Evolutionary conservation across 768 basidiomycete genomes (phyloP).

Genomic region (Leccinellum rugosiceps): DNA sequence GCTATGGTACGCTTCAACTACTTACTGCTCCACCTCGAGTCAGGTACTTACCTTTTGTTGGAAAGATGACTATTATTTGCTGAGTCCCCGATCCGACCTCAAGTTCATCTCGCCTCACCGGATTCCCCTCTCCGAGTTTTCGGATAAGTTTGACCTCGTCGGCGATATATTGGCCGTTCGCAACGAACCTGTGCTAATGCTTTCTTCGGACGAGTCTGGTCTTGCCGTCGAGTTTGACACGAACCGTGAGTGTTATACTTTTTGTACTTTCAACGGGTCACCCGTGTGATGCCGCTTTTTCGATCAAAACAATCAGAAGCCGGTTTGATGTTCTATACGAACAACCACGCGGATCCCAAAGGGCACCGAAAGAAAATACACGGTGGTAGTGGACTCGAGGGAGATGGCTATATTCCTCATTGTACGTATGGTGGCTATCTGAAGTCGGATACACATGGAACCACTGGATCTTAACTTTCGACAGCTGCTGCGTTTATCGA

Average conservation of each 20-base stretch:
- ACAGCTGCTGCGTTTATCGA: slow-evolving; percentile 64
- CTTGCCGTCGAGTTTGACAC: slow-evolving; percentile 59
- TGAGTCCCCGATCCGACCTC: slow-evolving; percentile 38
- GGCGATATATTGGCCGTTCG: slow-evolving; percentile 30
- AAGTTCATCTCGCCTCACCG: slow-evolving; percentile 43
- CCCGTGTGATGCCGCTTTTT: background rate
- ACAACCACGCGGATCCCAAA: slow-evolving; percentile 46
- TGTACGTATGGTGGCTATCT: slow-evolving; percentile 39
- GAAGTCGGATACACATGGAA: background rate
- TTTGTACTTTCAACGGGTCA: background rate
- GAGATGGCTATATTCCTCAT: slow-evolving; percentile 57
- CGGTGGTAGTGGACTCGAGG: slow-evolving; percentile 61
- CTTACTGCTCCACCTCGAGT: background rate
- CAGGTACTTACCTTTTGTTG: background rate
- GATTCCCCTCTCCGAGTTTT: slow-evolving; percentile 42
- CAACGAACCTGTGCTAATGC: slow-evolving; percentile 46
- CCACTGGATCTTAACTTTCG: background rate
- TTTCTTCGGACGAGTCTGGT: slow-evolving; percentile 57
- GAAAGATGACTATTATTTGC: slow-evolving; percentile 64
- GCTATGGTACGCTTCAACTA: slow-evolving; percentile 49
- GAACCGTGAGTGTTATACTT: slow-evolving; percentile 52
- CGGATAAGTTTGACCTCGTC: slow-evolving; percentile 42
- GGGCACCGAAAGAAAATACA: slow-evolving; percentile 69
- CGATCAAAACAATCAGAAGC: slow-evolving; percentile 45
- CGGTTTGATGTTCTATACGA: slow-evolving; percentile 74